These are phyloP conservation scores for Mycena latifolia DNA, from an alignment of 768 basidiomycete species.

Conservation along the genomic window DNA sequence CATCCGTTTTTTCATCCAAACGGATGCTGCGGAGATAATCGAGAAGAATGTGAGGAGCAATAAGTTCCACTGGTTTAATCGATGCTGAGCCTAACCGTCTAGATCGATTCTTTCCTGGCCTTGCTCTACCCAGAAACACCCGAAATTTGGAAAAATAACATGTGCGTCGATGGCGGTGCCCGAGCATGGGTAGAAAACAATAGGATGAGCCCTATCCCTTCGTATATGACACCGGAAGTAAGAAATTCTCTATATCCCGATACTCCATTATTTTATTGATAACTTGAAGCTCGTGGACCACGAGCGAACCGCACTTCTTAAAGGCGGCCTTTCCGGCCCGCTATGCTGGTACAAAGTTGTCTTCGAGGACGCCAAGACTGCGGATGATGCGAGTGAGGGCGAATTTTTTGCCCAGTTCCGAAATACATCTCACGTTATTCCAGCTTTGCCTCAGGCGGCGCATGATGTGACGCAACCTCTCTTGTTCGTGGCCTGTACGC, in stretches of 20 bases:
- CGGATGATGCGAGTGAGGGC: slow-evolving; percentile 49
- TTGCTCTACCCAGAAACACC: no score
- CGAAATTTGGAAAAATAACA: slow-evolving; percentile 49
- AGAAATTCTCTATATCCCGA: not conserved
- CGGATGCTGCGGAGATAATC: slow-evolving; percentile 49
- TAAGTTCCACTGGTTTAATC: no score
- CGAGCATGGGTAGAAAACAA: slow-evolving; percentile 49
- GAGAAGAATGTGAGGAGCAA: slow-evolving; percentile 48
- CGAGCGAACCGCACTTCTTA: slow-evolving; percentile 35
- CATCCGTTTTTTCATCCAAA: slow-evolving; percentile 33
- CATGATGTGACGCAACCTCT: no score
- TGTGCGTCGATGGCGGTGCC: slow-evolving; percentile 52
- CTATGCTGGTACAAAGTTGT: slow-evolving; percentile 51
- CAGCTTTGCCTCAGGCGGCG: no score
- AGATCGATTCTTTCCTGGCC: slow-evolving; percentile 57
- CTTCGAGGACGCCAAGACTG: slow-evolving; percentile 41
- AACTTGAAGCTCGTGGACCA: slow-evolving; percentile 39
- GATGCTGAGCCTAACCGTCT: no score
- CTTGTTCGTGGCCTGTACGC: no score
- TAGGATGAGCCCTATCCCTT: slow-evolving; percentile 40
- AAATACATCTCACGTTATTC: not conserved
- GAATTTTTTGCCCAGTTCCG: slow-evolving; percentile 7
- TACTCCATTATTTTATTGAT: no score
- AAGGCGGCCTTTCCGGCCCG: slow-evolving; percentile 47
- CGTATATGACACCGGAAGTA: slow-evolving; percentile 50